Base-by-base conservation (phyloP, 2,329 filamentous ascomycete species). In the Neofusicoccum umdonicola region DNA sequence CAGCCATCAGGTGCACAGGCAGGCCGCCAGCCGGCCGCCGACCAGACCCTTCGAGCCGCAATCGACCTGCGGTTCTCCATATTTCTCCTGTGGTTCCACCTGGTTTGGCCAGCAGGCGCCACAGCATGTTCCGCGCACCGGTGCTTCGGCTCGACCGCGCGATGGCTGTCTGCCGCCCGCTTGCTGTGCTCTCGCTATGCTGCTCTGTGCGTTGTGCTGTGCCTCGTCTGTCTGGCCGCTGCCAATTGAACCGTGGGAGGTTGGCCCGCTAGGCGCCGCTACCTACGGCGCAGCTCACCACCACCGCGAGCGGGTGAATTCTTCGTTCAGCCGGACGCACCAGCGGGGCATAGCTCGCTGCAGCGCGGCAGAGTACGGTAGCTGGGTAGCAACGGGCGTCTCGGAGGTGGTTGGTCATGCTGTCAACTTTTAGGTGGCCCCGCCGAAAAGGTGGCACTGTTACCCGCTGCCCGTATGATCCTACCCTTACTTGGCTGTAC, bases 21-120 rank as follows among this genome's bases (percentile, higher is more conserved):
- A 15, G 51, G 34, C 51, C 19, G 37, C n/a, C 41, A 45, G 39
- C 35, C 39, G 31, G 56, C 42, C 41, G 42, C 44, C 27, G 12
- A 19, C 50, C 48, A 51, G 48, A 13, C 48, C 50, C n/a, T 17
- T 52, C 56, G 44, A 45, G 56, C 56, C 56, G 27, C 56, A 60
- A 31, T 31, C 8, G 37, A 11, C 37, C 13, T 39, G 37, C 37
- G 13, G 15, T 35, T 45, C 56, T 15, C 56, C 42, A 37, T 60
- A 17, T 35, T 58, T 45, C 19, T 35, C 22, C 27, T 58, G 54
- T 37, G 41, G 54, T 4, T 44, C 54, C 54, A 58, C 54, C 27
- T 45, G 17, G 6, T 12, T 35, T 9, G n/a, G 22, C n/a, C 6
- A 35, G 54, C 56, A 22, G 27, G 17, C 56, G 22, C 42, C 56